phyloP scores from a whole-genome alignment of 805 yeast species.

The Lachancea kluyveri region DNA sequence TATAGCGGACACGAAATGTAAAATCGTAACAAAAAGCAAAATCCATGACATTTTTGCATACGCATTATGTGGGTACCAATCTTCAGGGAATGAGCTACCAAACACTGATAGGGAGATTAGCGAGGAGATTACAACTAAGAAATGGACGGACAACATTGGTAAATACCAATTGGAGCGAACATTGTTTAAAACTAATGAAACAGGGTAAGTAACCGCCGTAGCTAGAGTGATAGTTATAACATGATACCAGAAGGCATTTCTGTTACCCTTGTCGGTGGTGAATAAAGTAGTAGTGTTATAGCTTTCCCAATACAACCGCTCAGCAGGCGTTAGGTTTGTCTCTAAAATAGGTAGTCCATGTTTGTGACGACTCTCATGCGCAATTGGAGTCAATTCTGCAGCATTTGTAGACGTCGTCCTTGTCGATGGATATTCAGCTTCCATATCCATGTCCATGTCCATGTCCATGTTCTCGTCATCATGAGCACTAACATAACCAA shows the following conservation, averaged over 20 bases:
- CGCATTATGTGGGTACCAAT: constrained; percentile 70
- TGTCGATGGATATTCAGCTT: constrained; percentile 7
- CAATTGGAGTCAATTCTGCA: constrained; percentile 31
- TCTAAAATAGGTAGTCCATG: constrained; percentile 75
- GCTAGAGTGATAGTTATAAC: constrained; percentile 38
- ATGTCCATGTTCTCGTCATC: constrained; percentile 24
- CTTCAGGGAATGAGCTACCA: constrained; percentile 47
- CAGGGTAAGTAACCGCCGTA: constrained; percentile 57
- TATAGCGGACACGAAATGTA: constrained; percentile 52
- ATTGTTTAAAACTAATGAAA: constrained; percentile 57
- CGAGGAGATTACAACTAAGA: constrained; percentile 41
- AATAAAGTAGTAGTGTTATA: constrained; percentile 77
- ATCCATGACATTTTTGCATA: constrained; percentile 63
- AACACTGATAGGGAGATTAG: constrained; percentile 52
- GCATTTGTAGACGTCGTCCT: constrained; percentile 7
- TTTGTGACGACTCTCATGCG: constrained; percentile 41
- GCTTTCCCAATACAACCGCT: constrained; percentile 66
- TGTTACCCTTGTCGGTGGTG: constrained; percentile 42
- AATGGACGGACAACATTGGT: constrained; percentile 48
- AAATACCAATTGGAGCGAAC: constrained; percentile 53
- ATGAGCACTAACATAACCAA: background rate
- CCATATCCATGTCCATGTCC: constrained; percentile 44
- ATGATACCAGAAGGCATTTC: constrained; percentile 51
- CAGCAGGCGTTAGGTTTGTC: constrained; percentile 63
- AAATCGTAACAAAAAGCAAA: constrained; percentile 43